Percentiles rank a stretch among this genome's conserved stretches.
Evolutionary conservation across 1,284 basidiomycete genomes (phyloP).

Genomic region (Cutaneotrichosporon dermatis): DNA sequence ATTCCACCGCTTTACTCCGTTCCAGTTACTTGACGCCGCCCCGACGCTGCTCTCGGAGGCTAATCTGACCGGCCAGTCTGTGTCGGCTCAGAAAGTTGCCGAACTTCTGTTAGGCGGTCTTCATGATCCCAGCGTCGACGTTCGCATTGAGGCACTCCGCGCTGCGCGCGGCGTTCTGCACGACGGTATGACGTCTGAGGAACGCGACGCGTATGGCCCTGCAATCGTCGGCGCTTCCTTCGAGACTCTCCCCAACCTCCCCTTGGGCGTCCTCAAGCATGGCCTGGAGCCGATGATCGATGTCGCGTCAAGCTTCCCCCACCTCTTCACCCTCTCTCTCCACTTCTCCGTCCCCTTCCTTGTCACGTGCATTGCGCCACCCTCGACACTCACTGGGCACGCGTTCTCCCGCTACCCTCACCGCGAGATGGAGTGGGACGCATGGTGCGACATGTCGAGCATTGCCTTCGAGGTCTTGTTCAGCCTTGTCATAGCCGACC

Average conservation of each 20-base stretch:
- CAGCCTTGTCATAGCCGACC: conserved; percentile 32
- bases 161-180: conserved; percentile 35
- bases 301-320: conserved; percentile 62
- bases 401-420: conserved; percentile 32
- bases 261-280: conserved; percentile 24
- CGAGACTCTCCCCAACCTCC: conserved; percentile 24
- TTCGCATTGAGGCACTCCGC: conserved; percentile 40
- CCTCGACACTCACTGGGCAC: conserved; percentile 17
- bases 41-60: conserved; percentile 34
- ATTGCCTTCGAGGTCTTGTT: conserved; percentile 44
- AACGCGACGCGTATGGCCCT: conserved; percentile 29
- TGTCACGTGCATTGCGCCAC: conserved; percentile 32
- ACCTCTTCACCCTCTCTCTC: conserved; percentile 60
- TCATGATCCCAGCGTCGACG: conserved; percentile 38
- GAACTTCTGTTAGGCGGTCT: conserved; percentile 37
- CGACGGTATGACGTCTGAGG: conserved; percentile 29
- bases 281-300: conserved; percentile 64
- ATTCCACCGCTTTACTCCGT: conserved; percentile 42
- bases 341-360: conserved; percentile 64
- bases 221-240: conserved; percentile 28
- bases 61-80: conserved; percentile 18
- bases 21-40: conserved; percentile 34
- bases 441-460: conserved; percentile 68
- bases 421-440: conserved; percentile 54
- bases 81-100: conserved; percentile 31